Evolutionary conservation across 2,329 filamentous ascomycete species (phyloP).

Genomic region (Ophiobolus disseminans): DNA sequence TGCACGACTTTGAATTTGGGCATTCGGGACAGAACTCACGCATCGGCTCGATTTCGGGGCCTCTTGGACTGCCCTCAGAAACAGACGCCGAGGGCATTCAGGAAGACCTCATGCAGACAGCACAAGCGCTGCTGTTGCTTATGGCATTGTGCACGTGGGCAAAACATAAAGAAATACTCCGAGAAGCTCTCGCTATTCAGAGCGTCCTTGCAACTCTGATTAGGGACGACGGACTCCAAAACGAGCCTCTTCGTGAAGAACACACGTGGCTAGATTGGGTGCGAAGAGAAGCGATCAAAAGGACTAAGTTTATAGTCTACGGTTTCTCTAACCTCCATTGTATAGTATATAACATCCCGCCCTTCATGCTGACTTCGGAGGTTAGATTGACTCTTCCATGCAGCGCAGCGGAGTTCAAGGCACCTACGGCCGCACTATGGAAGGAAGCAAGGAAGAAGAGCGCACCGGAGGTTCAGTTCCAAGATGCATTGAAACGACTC

Average conservation of each 20-base stretch:
- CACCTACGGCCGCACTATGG: conserved; percentile 60
- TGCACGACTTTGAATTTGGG: conserved; percentile 20
- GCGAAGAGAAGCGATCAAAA: conserved; percentile 59
- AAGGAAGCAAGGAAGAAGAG: conserved; percentile 41
- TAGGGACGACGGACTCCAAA: conserved; percentile 59
- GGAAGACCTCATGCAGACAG: conserved; percentile 64
- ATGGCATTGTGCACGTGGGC: conserved; percentile 68
- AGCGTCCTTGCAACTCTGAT: conserved; percentile 64
- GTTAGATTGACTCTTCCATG: conserved; percentile 62
- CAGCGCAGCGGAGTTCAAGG: conserved; percentile 63
- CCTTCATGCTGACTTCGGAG: conserved; percentile 63
- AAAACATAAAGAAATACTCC: conserved; percentile 62
- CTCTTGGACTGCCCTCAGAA: conserved; percentile 37
- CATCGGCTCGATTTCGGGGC: conserved; percentile 31
- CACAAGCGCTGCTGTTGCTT: conserved; percentile 68
- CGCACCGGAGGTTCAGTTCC: conserved; percentile 36
- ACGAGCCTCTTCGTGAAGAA: conserved; percentile 64
- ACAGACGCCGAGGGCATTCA: conserved; percentile 16
- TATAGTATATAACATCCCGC: conserved; percentile 68
- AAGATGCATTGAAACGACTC: conserved; percentile 42
- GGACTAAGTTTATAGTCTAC: conserved; percentile 64
- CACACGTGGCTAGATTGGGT: conserved; percentile 64
- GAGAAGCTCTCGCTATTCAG: conserved; percentile 64
- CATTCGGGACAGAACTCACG: conserved; percentile 23
- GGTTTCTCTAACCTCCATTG: conserved; percentile 67